Base-by-base conservation (phyloP, 2,329 filamentous ascomycete species). In the Aspergillus felis region DNA sequence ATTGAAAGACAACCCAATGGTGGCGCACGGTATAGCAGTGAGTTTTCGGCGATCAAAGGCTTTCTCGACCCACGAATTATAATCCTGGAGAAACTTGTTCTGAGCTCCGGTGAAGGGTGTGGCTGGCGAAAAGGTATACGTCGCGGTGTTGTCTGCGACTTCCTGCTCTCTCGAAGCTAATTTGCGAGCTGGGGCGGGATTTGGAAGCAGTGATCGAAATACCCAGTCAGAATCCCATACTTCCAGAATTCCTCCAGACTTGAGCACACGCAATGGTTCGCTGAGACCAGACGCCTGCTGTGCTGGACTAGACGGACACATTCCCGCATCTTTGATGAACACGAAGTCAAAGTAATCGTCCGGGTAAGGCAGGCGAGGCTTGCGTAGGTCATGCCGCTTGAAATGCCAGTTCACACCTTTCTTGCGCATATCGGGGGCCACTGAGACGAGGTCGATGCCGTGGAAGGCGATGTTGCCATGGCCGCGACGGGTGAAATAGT, bases 171-270 rank as follows among this genome's bases (percentile, higher is more conserved):
- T 83, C 42, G 85, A 81, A 20, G 85, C 81, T 49, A 79, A 78
- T 25, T 81, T 77, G 63, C 81, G 75, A 54, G 83, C 78, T 14
- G 82, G 82, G 2, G 87, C 86, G 1, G 89, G 85, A 70, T 94
- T 90, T 2, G 91, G 90, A 52, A 91, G 81, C 28, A 97, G 81
- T 72, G 92, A 92, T 64, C 92, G 88, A 62, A 96, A 85, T 12
- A 88, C 84, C 69, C 92, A 86, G 74, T 97, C 92, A 4, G 88
- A 88, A 63, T 96, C 92, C 92, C 92, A 97, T 17, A 95, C 81
- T 71, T 97, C 93, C 27, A 97, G 69, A 1, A 86, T 85, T 4
- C 93, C 93, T 17, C 90, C 91, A 0, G 89, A 87, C 63, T 83
- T 86, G 38, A 96, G 78, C 12, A 96, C 76, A 20, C 92, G 88